Evolutionary conservation across 306 rosid genomes (phyloP), one percentile per base, ranked within the genome.

Genomic region (Geum urbanum): DNA sequence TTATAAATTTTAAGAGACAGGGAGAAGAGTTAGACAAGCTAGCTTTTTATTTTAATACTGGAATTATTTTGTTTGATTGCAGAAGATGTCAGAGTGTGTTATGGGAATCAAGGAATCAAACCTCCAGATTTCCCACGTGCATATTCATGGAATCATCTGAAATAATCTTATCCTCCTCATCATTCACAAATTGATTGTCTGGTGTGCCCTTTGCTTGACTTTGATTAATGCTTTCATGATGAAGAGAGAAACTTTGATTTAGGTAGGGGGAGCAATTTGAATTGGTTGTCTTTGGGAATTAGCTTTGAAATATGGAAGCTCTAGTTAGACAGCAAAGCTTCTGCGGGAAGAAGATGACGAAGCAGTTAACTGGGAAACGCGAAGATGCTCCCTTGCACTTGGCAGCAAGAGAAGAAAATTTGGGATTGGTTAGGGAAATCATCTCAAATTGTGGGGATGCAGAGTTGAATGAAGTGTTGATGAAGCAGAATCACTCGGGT

Each of bases 401-500:
- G 40, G 96, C 89, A 0, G 83, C 85, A 12, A 83, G 96, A 39
- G 78, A 67, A 37, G 91, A 89, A 66, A 81, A 86, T 78, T 66
- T 82, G 16, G 91, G 84, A 22, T 70, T 78, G 86, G 89, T 46
- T 4, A 37, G 35, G 67, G 82, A 78, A 78, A 84, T 83, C 64
- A 75, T 86, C 13, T 77, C 90, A 48, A 74, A 77, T 48, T 74
- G 62, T 67, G 77, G 62, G 74, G 91, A 81, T 45, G 81, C 46
- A 40, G 88, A 81, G n/a, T 56, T 87, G 50, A 77, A 81, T 81
- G 84, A 87, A 71, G 56, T 87, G 78, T 72, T 86, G 77, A 77
- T 83, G 13, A 84, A 79, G 80, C 80, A 62, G 72, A 90, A 90
- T 60, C 79, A 82, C 62, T 67, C 86, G 4, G 85, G 88, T 67